Percentiles rank a stretch among this genome's conserved stretches.
Conservation (phyloP, 202 grass and related monocot genomes). For the Panicum virgatum region DNA sequence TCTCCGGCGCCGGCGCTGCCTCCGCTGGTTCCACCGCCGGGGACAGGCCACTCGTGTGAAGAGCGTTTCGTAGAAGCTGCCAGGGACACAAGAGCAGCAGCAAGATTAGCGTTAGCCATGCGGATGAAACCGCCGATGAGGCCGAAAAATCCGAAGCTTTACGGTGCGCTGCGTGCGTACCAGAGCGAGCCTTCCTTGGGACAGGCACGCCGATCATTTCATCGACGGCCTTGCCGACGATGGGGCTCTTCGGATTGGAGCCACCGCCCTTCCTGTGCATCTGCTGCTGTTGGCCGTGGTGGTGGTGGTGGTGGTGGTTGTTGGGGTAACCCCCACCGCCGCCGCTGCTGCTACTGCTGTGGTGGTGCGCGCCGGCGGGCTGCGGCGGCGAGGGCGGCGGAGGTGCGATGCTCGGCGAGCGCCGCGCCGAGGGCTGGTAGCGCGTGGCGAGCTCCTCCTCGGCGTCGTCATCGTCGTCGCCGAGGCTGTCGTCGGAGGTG, state of each 20-base stretch:
- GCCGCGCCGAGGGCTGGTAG: conserved; percentile 42
- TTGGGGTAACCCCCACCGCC: too few relatives aligned
- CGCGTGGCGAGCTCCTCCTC: conserved; percentile 68
- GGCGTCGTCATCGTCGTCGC: conserved; percentile 73
- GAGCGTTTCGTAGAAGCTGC: conserved; percentile 73
- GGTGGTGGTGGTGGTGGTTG: conserved; percentile 60
- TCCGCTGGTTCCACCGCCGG: conserved; percentile 46
- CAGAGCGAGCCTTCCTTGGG: conserved; percentile 87
- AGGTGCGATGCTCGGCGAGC: conserved; percentile 56
- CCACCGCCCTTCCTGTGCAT: conserved; percentile 62
- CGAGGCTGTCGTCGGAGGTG: conserved; percentile 77
- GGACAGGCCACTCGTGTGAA: conserved; percentile 76
- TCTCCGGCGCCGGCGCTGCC: conserved; percentile 43
- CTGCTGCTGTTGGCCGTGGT: conserved; percentile 53
- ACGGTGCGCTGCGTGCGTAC: conserved; percentile 25
- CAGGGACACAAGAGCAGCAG: not conserved
- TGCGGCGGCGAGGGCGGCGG: conserved; percentile 55
- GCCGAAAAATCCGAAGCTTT: not conserved
- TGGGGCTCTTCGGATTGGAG: conserved; percentile 53
- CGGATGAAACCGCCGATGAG: not conserved
- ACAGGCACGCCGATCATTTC: conserved; percentile 97
- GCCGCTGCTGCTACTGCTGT: conserved; percentile 43
- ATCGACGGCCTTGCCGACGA: conserved; percentile 64
- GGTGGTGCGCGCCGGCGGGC: conserved; percentile 39
- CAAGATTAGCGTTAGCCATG: conserved; percentile 13